phyloP scores from a whole-genome alignment of 2,329 filamentous ascomycete species.

The Penicillium capsulatum region DNA sequence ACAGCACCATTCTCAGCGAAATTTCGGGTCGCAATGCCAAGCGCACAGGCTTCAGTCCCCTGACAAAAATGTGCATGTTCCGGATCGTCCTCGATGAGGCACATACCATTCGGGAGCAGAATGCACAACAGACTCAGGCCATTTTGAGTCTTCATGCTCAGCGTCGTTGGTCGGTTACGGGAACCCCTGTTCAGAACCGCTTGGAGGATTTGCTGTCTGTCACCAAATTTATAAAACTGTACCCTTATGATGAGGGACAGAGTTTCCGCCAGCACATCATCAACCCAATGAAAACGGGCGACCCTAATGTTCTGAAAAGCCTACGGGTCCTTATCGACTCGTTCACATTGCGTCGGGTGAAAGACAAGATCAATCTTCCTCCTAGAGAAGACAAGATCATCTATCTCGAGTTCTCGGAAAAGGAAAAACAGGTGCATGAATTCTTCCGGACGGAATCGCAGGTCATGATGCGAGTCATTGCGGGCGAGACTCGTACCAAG shows the following conservation, averaged over 20 bases:
- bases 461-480: constrained; percentile 73
- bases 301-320: constrained; percentile 73
- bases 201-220: constrained; percentile 85
- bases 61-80: constrained; percentile 84
- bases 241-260: constrained; percentile 74
- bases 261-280: constrained; percentile 78
- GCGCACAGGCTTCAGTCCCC: constrained; percentile 51
- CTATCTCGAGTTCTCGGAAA: constrained; percentile 67
- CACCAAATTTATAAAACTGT: constrained; percentile 76
- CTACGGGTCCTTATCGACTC: constrained; percentile 86
- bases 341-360: constrained; percentile 86
- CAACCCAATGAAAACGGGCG: constrained; percentile 78
- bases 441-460: constrained; percentile 78
- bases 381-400: constrained; percentile 68
- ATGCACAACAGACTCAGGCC: constrained; percentile 76
- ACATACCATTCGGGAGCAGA: constrained; percentile 85
- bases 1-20: constrained; percentile 81
- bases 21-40: constrained; percentile 62
- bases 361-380: constrained; percentile 84
- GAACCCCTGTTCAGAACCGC: constrained; percentile 90
- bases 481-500: constrained; percentile 59
- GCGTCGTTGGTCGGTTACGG: constrained; percentile 93
- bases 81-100: constrained; percentile 92
- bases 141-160: constrained; percentile 74
- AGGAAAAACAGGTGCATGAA: constrained; percentile 75